phyloP scores from a whole-genome alignment of 139 green algal genomes.

The Chlamydomonas applanata region DNA sequence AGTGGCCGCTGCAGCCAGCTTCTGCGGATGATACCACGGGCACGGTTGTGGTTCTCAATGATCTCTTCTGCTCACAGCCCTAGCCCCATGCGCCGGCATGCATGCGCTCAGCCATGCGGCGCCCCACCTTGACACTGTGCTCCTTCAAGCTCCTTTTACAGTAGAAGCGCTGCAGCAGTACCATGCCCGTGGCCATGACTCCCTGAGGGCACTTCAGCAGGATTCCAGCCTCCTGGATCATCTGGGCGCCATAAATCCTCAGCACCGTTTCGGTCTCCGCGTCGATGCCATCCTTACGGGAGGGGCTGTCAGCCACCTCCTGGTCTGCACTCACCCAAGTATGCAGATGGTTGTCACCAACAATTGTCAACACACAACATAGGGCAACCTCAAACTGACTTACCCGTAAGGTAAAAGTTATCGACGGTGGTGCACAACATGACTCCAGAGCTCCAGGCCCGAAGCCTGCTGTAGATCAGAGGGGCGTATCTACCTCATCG shows the following conservation, averaged over 20 bases:
- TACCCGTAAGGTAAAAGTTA: constrained; percentile 81
- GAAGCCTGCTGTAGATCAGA: too few relatives aligned
- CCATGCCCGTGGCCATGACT: constrained; percentile 86
- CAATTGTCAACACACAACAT: too few relatives aligned
- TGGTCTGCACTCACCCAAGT: constrained; percentile 32
- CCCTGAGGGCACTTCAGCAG: constrained; percentile 77
- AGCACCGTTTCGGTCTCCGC: constrained; percentile 65
- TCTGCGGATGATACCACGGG: constrained; percentile 39
- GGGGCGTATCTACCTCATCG: too few relatives aligned
- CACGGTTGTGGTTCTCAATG: too few relatives aligned
- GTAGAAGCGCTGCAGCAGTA: constrained; percentile 94
- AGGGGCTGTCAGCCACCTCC: constrained; percentile 69
- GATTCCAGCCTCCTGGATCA: constrained; percentile 69
- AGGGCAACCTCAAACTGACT: too few relatives aligned
- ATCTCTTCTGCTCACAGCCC: too few relatives aligned
- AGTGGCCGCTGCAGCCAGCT: constrained; percentile 61
- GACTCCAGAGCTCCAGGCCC: background rate
- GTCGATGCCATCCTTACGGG: constrained; percentile 69
- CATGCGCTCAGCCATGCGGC: constrained; percentile 4
- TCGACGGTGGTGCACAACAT: constrained; percentile 72
- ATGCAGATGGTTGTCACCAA: too few relatives aligned
- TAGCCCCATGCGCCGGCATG: background rate
- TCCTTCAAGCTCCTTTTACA: constrained; percentile 83
- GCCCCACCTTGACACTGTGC: constrained; percentile 79
- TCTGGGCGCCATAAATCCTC: constrained; percentile 75